phyloP scores from a whole-genome alignment of 169 alveolate species.

The Eimeria maxima region DNA sequence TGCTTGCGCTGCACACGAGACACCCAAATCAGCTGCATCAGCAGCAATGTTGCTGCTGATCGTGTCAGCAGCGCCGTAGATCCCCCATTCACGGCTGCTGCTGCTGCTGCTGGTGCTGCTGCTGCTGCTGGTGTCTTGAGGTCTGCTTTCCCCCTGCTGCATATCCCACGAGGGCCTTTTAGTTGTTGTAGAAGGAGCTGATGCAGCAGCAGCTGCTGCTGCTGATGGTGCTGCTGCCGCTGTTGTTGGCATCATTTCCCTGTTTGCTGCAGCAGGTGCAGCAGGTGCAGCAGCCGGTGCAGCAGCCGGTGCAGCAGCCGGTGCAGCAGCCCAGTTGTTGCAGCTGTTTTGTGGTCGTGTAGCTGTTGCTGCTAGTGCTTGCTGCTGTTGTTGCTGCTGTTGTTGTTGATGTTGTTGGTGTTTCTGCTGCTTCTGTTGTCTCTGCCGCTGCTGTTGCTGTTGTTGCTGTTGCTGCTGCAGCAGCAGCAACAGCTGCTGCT shows the following conservation, averaged over 20 bases:
- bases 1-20: not conserved
- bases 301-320: too few relatives aligned
- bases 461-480: slow-evolving; percentile 20
- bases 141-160: not conserved
- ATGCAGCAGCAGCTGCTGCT: not conserved
- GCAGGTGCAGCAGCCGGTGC: too few relatives aligned
- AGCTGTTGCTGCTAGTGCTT: not conserved
- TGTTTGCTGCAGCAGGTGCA: too few relatives aligned
- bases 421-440: not conserved
- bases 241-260: too few relatives aligned
- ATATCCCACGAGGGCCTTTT: not conserved
- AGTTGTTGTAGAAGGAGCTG: not conserved
- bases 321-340: not conserved
- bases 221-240: not conserved
- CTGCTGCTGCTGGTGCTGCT: slow-evolving; percentile 24
- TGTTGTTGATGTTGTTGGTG: slow-evolving; percentile 7
- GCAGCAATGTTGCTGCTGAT: not conserved
- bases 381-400: slow-evolving; percentile 37
- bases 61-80: not conserved
- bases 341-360: not conserved
- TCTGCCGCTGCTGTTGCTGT: slow-evolving; percentile 20
- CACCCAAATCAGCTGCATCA: not conserved
- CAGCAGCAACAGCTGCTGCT: not conserved
- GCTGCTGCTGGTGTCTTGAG: not conserved
- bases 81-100: not conserved